Evolutionary conservation across 495 filamentous ascomycete genomes (phyloP).

Genomic region (Lophium mytilinum): DNA sequence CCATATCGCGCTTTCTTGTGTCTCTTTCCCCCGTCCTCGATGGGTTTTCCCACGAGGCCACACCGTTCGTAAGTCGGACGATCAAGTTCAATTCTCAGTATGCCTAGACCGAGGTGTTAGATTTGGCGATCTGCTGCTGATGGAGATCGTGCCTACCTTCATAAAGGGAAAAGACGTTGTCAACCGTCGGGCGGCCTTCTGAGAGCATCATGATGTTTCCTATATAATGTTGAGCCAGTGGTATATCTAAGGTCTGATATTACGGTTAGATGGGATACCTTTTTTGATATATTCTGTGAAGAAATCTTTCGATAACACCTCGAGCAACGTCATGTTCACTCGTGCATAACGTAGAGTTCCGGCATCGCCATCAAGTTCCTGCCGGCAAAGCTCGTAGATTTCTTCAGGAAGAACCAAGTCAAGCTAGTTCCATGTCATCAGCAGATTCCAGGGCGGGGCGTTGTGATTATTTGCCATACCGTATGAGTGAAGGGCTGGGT

Average conservation of each 20-base stretch:
- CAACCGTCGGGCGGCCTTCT: constrained; percentile 68
- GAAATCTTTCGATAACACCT: constrained; percentile 68
- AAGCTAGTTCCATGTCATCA: constrained; percentile 41
- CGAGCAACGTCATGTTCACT: constrained; percentile 65
- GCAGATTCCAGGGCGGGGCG: neutral
- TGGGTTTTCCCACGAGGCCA: constrained; percentile 69
- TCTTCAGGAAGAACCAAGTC: constrained; percentile 70
- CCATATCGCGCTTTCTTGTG: constrained; percentile 53
- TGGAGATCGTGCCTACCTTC: constrained; percentile 46
- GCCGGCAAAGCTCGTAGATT: constrained; percentile 48
- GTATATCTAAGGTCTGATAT: neutral
- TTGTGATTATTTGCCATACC: constrained; percentile 37
- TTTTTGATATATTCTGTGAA: constrained; percentile 81
- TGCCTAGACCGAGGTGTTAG: constrained; percentile 38
- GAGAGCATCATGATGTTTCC: constrained; percentile 89
- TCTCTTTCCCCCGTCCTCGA: constrained; percentile 50
- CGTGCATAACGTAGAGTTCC: constrained; percentile 49
- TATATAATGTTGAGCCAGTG: constrained; percentile 29
- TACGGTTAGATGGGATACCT: constrained; percentile 42
- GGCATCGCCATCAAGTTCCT: constrained; percentile 42
- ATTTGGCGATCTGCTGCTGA: neutral
- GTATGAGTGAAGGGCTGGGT: constrained; percentile 69
- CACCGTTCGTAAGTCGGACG: constrained; percentile 80
- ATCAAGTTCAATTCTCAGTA: constrained; percentile 68
- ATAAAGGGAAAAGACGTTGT: constrained; percentile 67